A percentile compares a stretch with the other conserved stretches of the same genome.
Evolutionary conservation across 768 basidiomycete genomes (phyloP).

Genomic region (Tricholoma saponaceum): DNA sequence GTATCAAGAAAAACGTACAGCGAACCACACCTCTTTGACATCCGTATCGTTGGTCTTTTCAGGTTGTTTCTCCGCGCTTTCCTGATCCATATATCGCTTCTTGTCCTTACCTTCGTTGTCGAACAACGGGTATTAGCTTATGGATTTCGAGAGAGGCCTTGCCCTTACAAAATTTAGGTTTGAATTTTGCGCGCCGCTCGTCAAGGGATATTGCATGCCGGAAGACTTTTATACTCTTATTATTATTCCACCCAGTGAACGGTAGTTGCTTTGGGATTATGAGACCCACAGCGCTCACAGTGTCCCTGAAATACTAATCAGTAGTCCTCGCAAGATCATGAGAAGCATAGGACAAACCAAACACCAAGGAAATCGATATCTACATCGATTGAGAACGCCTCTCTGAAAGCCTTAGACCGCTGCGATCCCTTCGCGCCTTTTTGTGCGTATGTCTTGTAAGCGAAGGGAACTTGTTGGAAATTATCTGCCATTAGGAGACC

Average conservation of each 20-base stretch:
- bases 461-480: constrained; percentile 57
- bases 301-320: constrained; percentile 46
- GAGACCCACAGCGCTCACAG: constrained; percentile 59
- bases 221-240: constrained; percentile 53
- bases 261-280: constrained; percentile 51
- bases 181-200: constrained; percentile 57
- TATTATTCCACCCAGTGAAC: constrained; percentile 52
- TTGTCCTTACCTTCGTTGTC: too few species aligned
- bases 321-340: background rate
- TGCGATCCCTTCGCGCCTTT: constrained; percentile 45
- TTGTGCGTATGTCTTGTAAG: constrained; percentile 56
- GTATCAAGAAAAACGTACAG: constrained; percentile 27
- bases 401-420: constrained; percentile 51
- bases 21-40: constrained; percentile 69
- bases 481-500: constrained; percentile 45
- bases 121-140: too few species aligned
- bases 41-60: constrained; percentile 27
- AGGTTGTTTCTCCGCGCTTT: too few species aligned
- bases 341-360: constrained; percentile 30
- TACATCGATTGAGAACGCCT: constrained; percentile 49
- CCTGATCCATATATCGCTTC: too few species aligned
- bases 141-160: too few species aligned
- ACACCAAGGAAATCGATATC: constrained; percentile 59
- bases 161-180: constrained; percentile 40
- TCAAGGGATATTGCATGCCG: constrained; percentile 66